Base-by-base conservation (phyloP, 208 protist genomes). In the Kentomonas sorsogonicus region DNA sequence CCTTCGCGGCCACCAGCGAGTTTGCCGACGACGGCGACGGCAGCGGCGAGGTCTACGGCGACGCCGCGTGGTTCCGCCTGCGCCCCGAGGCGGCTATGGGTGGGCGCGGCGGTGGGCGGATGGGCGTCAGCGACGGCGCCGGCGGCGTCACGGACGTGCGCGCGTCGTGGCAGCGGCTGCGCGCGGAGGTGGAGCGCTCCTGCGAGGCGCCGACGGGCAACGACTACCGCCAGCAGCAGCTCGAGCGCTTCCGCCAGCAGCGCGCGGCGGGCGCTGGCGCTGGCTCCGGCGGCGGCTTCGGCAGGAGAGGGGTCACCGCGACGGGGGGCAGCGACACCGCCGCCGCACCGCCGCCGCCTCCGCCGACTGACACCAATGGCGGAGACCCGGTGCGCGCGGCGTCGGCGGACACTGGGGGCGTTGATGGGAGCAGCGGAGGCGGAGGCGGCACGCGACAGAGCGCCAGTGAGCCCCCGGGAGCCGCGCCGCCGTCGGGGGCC, bases 201-300 rank as follows among this genome's bases (percentile, higher is more conserved):
- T 65, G 62, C 23, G 52, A 87, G 29, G 62, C 70, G 47, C 58
- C 72, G 11, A 90, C 81, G 29, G 83, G 81, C 13, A 79, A 94
- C 52, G 79, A 80, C 43, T 94, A 91, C 58, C 66, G 87, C 30
- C 31, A 60, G 30, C 66, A 84, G 57, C 73, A 94, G 63, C 68
- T 94, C 16, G 70, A 86, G 58, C 54, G 72, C 36, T 94, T 66
- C 50, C 79, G 83, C 10, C 46, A 66, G 26, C 53, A 77, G 44
- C 77, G 65, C 68, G 65, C 45, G 63, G 33, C 58, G 51, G 33
- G 46, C 48, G 40, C 16, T 53, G 22, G 39, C 53, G 27, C 50
- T 52, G 31, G 46, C 52, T 15, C 29, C 51, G 15, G 26, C 51
- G 20, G n/a, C 31, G 31, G 38, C 25, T 3, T 25, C 27, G 11